These are phyloP conservation scores for Pseudogymnoascus sp. DNA, from an alignment of 2,329 filamentous ascomycete genomes.

Conservation along the genomic window DNA sequence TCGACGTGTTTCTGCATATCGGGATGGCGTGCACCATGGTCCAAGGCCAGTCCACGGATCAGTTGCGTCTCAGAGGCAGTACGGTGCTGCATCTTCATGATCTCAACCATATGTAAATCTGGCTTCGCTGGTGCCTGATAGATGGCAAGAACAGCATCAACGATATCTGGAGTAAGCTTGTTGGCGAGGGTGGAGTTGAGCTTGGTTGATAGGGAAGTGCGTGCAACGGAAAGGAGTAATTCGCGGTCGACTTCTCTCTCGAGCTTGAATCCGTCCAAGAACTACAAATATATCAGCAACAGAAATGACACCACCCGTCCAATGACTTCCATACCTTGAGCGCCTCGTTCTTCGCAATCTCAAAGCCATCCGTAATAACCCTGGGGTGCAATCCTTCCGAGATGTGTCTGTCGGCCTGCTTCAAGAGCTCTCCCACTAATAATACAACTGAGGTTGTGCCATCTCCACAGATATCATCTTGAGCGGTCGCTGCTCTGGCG, in stretches of 20 bases:
- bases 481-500: conserved; percentile 78
- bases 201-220: conserved; percentile 92
- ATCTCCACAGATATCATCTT: conserved; percentile 97
- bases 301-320: conserved; percentile 12
- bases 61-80: conserved; percentile 92
- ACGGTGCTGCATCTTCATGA: conserved; percentile 99
- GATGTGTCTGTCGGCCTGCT: conserved; percentile 95
- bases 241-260: conserved; percentile 83
- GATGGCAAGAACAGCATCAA: conserved; percentile 92
- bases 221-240: conserved; percentile 82
- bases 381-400: conserved; percentile 92
- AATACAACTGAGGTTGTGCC: conserved; percentile 95
- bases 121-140: conserved; percentile 84
- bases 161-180: conserved; percentile 87
- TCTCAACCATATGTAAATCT: conserved; percentile 97
- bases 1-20: conserved; percentile 97
- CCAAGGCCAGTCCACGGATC: conserved; percentile 83
- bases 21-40: conserved; percentile 91
- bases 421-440: conserved; percentile 89
- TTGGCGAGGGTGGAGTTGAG: conserved; percentile 81
- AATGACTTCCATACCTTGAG: conserved; percentile 53
- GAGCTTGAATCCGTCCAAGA: conserved; percentile 91
- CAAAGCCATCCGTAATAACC: conserved; percentile 95
- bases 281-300: conserved; percentile 41
- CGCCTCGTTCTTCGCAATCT: conserved; percentile 88